Base-by-base conservation (phyloP, 2,329 filamentous ascomycete genomes). In the Penicillium oxalicum region DNA sequence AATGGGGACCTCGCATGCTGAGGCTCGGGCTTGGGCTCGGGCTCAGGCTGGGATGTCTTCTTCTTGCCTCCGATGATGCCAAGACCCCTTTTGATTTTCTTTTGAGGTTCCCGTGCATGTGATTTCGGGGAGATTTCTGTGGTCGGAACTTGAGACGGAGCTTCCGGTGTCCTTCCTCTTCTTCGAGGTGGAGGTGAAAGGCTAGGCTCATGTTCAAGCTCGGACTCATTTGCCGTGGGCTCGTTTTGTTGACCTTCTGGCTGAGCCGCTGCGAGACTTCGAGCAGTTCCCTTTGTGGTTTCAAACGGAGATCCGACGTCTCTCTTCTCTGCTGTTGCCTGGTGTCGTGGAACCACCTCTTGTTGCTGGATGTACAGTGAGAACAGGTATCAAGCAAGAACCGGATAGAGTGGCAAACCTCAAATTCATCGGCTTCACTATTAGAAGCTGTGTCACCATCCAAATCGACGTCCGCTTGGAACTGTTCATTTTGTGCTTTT, bases 351-450 rank as follows among this genome's bases (percentile, higher is more conserved):
- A 40, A 66, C 64, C 4, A 62, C 70, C 49, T 68, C 61, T 59
- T 70, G 65, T 52, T 61, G 64, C 68, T 71, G 49, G 4, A 39
- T n/a, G 34, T 42, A 44, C 13, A 4, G 39, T 47, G 24, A 50
- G 18, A 28, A 43, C 26, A 35, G 36, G 44, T 25, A 48, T 24
- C 25, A 18, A n/a, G 44, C 49, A 36, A 44, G 45, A 47, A 38
- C 49, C 18, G 27, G 5, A 18, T 38, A 41, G 29, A 45, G 12
- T 9, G 9, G 52, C 58, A 44, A 62, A 71, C 70, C 62, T 71
- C 61, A 45, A 72, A 68, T 44, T 69, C 68, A 49, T 65, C 67
- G 24, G 64, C 63, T 24, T 64, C 67, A 12, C 57, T 63, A 18
- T 54, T 60, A 12, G 55, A 50, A 26, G 60, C 64, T 28, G 53